Conservation (phyloP, 2,329 filamentous ascomycete genomes). For the Exophiala sp. region DNA sequence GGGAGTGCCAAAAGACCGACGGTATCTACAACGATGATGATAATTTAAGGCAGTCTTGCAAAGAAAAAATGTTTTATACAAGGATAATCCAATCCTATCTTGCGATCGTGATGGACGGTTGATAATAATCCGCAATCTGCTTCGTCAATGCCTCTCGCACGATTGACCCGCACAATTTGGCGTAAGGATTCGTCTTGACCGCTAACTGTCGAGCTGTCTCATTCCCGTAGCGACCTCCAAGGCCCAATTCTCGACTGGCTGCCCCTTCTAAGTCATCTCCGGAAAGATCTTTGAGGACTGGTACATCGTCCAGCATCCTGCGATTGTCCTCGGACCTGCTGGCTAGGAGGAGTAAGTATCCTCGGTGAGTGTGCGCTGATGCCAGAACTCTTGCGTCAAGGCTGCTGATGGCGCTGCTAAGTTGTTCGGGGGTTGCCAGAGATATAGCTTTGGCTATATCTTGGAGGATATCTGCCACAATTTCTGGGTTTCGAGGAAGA, state of each 20-base stretch:
- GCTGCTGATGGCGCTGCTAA: constrained; percentile 42
- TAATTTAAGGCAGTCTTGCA: background rate
- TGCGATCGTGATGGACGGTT: constrained; percentile 1
- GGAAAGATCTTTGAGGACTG: constrained; percentile 24
- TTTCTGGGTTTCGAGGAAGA: constrained; percentile 11
- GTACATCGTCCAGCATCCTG: constrained; percentile 27
- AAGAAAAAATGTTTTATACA: background rate
- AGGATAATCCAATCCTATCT: background rate
- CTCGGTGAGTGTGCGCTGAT: constrained; percentile 55
- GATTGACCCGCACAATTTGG: constrained; percentile 60
- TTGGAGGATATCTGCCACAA: constrained; percentile 29
- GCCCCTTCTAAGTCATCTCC: constrained; percentile 51
- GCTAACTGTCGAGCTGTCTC: constrained; percentile 55
- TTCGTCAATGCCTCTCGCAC: constrained; percentile 58
- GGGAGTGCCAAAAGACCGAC: background rate
- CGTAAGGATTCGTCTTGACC: constrained; percentile 60
- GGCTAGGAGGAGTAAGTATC: constrained; percentile 42
- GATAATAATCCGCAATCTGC: constrained; percentile 42
- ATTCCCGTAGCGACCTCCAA: constrained; percentile 55
- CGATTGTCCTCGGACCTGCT: constrained; percentile 29
- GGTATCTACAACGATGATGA: too few relatives aligned
- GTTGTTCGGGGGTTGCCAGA: constrained; percentile 40
- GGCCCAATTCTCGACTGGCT: constrained; percentile 54
- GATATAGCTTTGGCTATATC: constrained; percentile 46
- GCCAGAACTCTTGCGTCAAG: constrained; percentile 50